Evolutionary conservation across 257 asterid species (phyloP).

Genomic region (Przewalskia tangutica): DNA sequence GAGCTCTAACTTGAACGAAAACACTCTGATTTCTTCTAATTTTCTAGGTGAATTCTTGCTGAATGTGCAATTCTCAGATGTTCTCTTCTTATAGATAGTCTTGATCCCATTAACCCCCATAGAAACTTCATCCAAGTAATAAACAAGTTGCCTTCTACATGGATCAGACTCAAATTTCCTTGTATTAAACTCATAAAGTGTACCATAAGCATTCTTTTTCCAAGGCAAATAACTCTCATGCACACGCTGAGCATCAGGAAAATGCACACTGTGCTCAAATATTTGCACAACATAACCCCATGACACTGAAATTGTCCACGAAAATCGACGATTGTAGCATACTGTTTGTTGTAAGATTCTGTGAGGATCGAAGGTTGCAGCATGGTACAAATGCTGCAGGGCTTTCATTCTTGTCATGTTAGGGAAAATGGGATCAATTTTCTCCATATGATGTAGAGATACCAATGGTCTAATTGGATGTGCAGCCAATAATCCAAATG

Average conservation of each 20-base stretch:
- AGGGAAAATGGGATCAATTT: conserved; percentile 61
- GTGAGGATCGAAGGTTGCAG: conserved; percentile 40
- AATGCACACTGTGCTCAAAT: conserved; percentile 39
- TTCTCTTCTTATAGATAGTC: conserved; percentile 33
- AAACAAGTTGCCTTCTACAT: conserved; percentile 48
- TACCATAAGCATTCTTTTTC: conserved; percentile 46
- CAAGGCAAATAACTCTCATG: conserved; percentile 70
- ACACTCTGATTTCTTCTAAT: conserved; percentile 33
- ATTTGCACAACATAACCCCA: conserved; percentile 78
- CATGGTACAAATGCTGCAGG: conserved; percentile 46
- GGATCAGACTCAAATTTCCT: conserved; percentile 40
- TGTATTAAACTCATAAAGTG: conserved; percentile 47
- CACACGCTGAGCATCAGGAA: conserved; percentile 40
- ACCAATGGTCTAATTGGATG: conserved; percentile 56
- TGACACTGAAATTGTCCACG: conserved; percentile 49
- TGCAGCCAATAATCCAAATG: conserved; percentile 59
- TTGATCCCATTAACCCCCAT: conserved; percentile 21
- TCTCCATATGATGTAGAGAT: conserved; percentile 78
- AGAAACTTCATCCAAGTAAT: conserved; percentile 29
- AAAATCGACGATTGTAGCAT: conserved; percentile 40
- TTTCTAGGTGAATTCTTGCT: conserved; percentile 13
- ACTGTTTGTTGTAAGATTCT: conserved; percentile 72
- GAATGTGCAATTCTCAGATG: conserved; percentile 29
- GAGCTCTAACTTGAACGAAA: conserved; percentile 16
- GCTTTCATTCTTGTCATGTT: conserved; percentile 38